Percentiles rank a stretch among this genome's conserved stretches.
These are phyloP conservation scores for Capsicum chinense DNA, from an alignment of 257 asterid species.

Conservation along the genomic window DNA sequence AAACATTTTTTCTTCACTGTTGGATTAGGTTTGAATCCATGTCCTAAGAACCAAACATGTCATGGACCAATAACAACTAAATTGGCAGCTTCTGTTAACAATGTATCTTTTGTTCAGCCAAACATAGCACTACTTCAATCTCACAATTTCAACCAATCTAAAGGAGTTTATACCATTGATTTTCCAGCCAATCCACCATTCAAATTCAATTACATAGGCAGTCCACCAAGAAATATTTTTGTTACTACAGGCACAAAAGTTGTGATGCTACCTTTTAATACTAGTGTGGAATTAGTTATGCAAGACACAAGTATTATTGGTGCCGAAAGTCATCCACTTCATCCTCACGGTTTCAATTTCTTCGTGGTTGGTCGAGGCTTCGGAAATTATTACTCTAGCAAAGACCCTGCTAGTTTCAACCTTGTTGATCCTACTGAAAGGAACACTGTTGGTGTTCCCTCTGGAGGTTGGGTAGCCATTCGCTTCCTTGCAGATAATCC, in stretches of 20 bases:
- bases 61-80: constrained; percentile 64
- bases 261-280: constrained; percentile 48
- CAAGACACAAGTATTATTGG: constrained; percentile 70
- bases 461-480: constrained; percentile 73
- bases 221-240: constrained; percentile 48
- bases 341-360: constrained; percentile 73
- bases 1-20: constrained; percentile 61
- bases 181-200: constrained; percentile 60
- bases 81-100: constrained; percentile 58
- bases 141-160: constrained; percentile 54
- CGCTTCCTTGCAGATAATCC: constrained; percentile 74
- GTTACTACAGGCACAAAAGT: constrained; percentile 56
- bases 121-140: constrained; percentile 60
- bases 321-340: constrained; percentile 70
- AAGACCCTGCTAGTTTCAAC: constrained; percentile 57
- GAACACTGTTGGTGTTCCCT: constrained; percentile 64
- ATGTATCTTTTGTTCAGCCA: constrained; percentile 64
- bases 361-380: constrained; percentile 62
- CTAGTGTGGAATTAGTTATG: constrained; percentile 60
- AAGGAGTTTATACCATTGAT: constrained; percentile 63
- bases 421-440: constrained; percentile 67
- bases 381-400: constrained; percentile 60
- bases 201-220: constrained; percentile 66
- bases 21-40: constrained; percentile 60
- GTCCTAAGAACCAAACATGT: constrained; percentile 51